Evolutionary conservation across 768 basidiomycete species (phyloP).

Genomic region (Pleurotus platypus): DNA sequence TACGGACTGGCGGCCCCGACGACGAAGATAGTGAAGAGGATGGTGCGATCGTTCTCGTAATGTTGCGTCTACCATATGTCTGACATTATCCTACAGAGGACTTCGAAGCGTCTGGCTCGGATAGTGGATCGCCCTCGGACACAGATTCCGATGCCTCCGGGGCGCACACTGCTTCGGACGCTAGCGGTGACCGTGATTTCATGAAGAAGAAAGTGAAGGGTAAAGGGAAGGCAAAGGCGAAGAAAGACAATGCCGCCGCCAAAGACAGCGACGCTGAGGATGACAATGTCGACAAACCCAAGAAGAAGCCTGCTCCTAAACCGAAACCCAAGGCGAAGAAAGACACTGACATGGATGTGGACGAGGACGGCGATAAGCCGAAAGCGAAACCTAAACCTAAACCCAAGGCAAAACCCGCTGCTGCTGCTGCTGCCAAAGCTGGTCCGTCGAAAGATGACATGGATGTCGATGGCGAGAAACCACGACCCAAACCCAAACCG

Average conservation of each 20-base stretch:
- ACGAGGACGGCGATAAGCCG: constrained; percentile 40
- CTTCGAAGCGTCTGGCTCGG: constrained; percentile 83
- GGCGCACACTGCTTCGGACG: constrained; percentile 80
- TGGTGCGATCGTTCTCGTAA: constrained; percentile 34
- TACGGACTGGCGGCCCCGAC: constrained; percentile 57
- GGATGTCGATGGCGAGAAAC: constrained; percentile 31
- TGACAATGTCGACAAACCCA: constrained; percentile 31
- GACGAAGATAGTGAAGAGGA: constrained; percentile 71
- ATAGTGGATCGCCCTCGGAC: constrained; percentile 84
- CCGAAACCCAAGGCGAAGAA: constrained; percentile 48
- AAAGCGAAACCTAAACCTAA: constrained; percentile 41
- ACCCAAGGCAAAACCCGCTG: constrained; percentile 36
- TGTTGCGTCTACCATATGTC: background rate
- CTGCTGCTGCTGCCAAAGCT: constrained; percentile 14
- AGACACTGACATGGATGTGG: constrained; percentile 28
- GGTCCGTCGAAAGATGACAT: constrained; percentile 52
- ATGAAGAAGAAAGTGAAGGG: constrained; percentile 40
- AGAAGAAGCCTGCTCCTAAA: constrained; percentile 29
- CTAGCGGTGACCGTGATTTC: constrained; percentile 73
- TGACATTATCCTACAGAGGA: constrained; percentile 41
- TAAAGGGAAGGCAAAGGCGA: constrained; percentile 29
- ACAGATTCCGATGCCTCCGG: constrained; percentile 66
- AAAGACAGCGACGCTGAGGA: constrained; percentile 39
- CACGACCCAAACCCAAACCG: constrained; percentile 43
- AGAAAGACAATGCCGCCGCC: constrained; percentile 29